phyloP scores from a whole-genome alignment of 345 rosid genomes.

The Bretschneidera sinensis region DNA sequence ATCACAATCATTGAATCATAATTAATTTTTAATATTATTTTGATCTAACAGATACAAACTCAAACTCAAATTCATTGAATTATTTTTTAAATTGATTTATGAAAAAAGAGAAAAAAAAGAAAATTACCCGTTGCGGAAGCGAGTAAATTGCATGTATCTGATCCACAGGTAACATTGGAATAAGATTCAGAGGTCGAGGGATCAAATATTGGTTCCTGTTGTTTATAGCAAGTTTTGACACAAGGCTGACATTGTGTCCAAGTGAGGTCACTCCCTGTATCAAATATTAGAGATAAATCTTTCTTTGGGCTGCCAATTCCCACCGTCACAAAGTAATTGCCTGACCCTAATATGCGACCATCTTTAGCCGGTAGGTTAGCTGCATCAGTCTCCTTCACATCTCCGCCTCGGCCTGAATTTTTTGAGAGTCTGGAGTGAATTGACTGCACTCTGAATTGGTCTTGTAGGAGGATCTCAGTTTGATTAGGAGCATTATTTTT shows the following conservation, averaged over 20 bases:
- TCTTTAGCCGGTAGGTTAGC: constrained; percentile 50
- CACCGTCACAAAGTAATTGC: constrained; percentile 49
- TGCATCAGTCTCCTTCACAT: constrained; percentile 21
- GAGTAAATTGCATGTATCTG: constrained; percentile 41
- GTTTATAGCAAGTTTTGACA: constrained; percentile 39
- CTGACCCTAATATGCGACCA: constrained; percentile 49
- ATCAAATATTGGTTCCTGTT: constrained; percentile 46
- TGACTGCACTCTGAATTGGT: constrained; percentile 54
- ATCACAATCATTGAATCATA: no score
- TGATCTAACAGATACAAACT: no score
- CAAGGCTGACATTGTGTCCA: constrained; percentile 72
- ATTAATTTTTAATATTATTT: no score
- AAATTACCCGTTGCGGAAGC: constrained; percentile 47
- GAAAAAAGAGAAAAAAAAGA: not conserved
- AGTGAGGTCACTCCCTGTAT: constrained; percentile 69
- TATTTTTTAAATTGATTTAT: no score
- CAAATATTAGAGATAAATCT: constrained; percentile 44
- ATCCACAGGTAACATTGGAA: constrained; percentile 50
- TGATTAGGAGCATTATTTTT: constrained; percentile 26
- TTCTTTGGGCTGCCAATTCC: constrained; percentile 59
- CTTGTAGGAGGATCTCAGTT: constrained; percentile 45
- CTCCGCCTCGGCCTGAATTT: constrained; percentile 8
- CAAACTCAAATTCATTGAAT: no score
- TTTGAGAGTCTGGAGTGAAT: constrained; percentile 46
- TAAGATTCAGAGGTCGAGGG: constrained; percentile 52